These are phyloP conservation scores for Yarrowia deformans DNA, from an alignment of 805 yeast species.

Conservation along the genomic window DNA sequence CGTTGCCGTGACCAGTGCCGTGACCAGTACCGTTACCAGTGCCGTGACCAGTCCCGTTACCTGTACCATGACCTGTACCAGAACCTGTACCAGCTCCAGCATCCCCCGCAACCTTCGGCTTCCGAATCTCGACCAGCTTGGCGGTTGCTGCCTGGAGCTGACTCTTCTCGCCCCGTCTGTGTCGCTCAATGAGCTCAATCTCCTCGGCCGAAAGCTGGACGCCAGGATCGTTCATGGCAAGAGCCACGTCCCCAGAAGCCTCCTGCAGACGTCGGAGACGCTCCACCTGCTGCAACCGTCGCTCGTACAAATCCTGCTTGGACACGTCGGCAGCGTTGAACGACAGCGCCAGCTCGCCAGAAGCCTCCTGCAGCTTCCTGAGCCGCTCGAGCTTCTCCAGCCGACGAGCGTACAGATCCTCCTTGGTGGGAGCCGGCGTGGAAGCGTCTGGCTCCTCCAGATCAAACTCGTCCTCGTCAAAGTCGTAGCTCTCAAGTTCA, in stretches of 20 bases:
- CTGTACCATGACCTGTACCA: background rate
- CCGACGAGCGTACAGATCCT: slow-evolving; percentile 62
- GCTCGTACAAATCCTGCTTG: slow-evolving; percentile 35
- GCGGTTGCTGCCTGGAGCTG: slow-evolving; percentile 4
- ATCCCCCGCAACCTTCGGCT: slow-evolving; percentile 11
- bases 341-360: slow-evolving; percentile 62
- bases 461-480: slow-evolving; percentile 69
- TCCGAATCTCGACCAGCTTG: slow-evolving; percentile 6
- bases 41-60: background rate
- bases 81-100: background rate
- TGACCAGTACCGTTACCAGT: background rate
- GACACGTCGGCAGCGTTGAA: slow-evolving; percentile 23
- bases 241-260: slow-evolving; percentile 67
- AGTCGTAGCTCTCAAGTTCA: slow-evolving; percentile 84
- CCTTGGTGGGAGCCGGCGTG: slow-evolving; percentile 35
- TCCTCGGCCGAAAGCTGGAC: slow-evolving; percentile 35
- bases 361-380: slow-evolving; percentile 69
- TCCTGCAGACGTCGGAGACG: slow-evolving; percentile 62
- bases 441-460: slow-evolving; percentile 52
- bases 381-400: slow-evolving; percentile 70
- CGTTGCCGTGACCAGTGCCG: background rate
- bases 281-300: slow-evolving; percentile 24
- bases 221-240: slow-evolving; percentile 23
- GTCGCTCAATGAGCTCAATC: slow-evolving; percentile 35
- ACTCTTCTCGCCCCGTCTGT: slow-evolving; percentile 5